Conservation (phyloP, 169 alveolate genomes). For the Babesia caballi region DNA sequence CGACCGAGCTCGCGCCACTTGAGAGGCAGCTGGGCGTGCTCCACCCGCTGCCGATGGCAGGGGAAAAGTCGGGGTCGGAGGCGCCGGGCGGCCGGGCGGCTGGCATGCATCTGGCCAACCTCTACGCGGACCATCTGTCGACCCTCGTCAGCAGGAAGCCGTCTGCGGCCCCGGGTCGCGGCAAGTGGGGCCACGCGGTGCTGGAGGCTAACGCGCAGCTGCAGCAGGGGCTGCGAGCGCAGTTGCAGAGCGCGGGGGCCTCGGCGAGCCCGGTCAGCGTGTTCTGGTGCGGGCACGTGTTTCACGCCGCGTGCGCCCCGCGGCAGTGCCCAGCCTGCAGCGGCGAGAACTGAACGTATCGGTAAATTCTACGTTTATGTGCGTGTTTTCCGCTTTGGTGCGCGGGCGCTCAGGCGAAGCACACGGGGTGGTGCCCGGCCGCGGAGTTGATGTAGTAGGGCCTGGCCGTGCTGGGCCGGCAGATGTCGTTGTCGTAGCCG, state of each 20-base stretch:
- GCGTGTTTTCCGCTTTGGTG: not conserved
- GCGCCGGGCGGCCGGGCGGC: not conserved
- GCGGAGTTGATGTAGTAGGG: conserved; percentile 29
- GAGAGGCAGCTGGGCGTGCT: conserved; percentile 50
- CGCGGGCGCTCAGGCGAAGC: conserved; percentile 13
- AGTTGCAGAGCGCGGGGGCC: not conserved
- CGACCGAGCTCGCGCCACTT: conserved; percentile 19
- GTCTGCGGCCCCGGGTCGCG: not conserved
- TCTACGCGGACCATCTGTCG: conserved; percentile 45
- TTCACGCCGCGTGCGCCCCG: conserved; percentile 49
- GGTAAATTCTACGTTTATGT: not conserved
- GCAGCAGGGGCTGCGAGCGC: not conserved
- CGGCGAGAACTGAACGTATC: not conserved
- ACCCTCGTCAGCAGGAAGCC: conserved; percentile 21
- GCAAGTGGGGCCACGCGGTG: not conserved
- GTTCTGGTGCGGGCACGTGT: conserved; percentile 60
- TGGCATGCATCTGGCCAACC: not conserved
- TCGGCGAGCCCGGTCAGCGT: conserved; percentile 8
- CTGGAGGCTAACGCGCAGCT: not conserved
- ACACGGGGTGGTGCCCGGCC: conserved; percentile 49
- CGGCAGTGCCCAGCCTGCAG: conserved; percentile 34
- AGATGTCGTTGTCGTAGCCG: conserved; percentile 51
- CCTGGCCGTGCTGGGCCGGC: not conserved
- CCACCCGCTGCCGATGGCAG: not conserved
- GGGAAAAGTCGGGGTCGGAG: not conserved